Conservation (phyloP, 75 land plant species). For the Picea sitchensis region DNA sequence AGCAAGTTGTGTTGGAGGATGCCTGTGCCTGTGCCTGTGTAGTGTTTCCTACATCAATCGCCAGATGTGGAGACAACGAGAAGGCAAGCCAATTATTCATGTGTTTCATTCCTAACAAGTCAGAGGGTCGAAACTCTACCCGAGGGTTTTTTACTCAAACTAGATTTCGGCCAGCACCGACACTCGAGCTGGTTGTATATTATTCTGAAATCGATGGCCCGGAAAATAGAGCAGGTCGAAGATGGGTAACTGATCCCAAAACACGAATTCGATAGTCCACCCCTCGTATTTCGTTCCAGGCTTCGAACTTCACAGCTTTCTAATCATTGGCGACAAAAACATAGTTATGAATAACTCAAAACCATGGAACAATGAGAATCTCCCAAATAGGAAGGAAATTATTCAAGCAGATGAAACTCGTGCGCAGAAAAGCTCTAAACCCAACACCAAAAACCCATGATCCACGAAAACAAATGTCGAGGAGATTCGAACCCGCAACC, state of each 20-base stretch:
- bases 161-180: too few species aligned
- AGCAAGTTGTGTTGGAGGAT: constrained; percentile 1
- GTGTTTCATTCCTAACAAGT: constrained; percentile 13
- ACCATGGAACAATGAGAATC: neutral
- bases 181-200: too few species aligned
- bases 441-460: neutral
- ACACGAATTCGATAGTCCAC: too few species aligned
- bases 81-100: constrained; percentile 57
- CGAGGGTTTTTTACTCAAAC: neutral
- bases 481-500: constrained; percentile 13
- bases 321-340: constrained; percentile 10
- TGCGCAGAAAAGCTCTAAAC: neutral
- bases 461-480: constrained; percentile 1
- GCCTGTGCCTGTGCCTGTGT: constrained; percentile 17
- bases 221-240: neutral
- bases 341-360: neutral
- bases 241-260: constrained; percentile 1
- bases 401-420: neutral
- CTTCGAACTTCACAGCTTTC: constrained; percentile 32
- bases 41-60: constrained; percentile 33
- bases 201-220: too few species aligned
- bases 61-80: constrained; percentile 67
- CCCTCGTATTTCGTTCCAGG: constrained; percentile 24
- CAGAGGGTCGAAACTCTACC: neutral
- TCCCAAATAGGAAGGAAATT: neutral